Evolutionary conservation across 2,329 filamentous ascomycete genomes (phyloP).

Genomic region (Chrysoporthe puriensis): DNA sequence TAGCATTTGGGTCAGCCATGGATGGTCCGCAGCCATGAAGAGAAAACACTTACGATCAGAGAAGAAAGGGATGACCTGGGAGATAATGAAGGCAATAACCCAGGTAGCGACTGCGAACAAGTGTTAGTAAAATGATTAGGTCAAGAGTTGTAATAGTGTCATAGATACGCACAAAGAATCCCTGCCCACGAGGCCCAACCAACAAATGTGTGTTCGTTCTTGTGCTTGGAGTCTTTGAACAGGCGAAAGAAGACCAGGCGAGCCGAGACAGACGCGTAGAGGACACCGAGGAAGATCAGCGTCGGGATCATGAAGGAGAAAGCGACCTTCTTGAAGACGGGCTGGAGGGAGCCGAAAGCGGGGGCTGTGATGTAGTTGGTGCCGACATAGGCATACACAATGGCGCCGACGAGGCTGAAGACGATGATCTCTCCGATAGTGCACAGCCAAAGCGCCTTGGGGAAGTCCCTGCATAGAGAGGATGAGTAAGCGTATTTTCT

Average conservation of each 20-base stretch:
- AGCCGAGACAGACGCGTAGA: slow-evolving; percentile 88
- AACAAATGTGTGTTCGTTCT: slow-evolving; percentile 76
- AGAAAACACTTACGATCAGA: slow-evolving; percentile 60
- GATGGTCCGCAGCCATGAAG: slow-evolving; percentile 37
- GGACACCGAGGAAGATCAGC: slow-evolving; percentile 85
- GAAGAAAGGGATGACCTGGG: slow-evolving; percentile 93
- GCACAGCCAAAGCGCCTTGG: slow-evolving; percentile 89
- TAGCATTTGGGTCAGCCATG: slow-evolving; percentile 32
- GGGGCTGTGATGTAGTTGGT: slow-evolving; percentile 87
- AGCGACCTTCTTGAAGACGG: slow-evolving; percentile 82
- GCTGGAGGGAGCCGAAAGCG: slow-evolving; percentile 81
- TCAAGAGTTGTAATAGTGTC: neutral
- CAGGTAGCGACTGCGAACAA: slow-evolving; percentile 61
- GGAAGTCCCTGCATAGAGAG: slow-evolving; percentile 69
- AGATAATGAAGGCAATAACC: slow-evolving; percentile 90
- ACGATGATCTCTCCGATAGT: slow-evolving; percentile 86
- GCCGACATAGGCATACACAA: slow-evolving; percentile 87
- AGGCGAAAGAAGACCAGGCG: slow-evolving; percentile 92
- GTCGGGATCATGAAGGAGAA: slow-evolving; percentile 97
- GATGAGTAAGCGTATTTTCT: neutral
- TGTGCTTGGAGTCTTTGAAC: slow-evolving; percentile 79
- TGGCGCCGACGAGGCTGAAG: slow-evolving; percentile 78
- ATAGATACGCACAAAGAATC: slow-evolving; percentile 62
- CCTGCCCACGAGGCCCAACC: slow-evolving; percentile 80
- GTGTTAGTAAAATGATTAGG: slow-evolving; percentile 20